phyloP scores from a whole-genome alignment of 2,329 filamentous ascomycete genomes.

The Penicillium sp. region DNA sequence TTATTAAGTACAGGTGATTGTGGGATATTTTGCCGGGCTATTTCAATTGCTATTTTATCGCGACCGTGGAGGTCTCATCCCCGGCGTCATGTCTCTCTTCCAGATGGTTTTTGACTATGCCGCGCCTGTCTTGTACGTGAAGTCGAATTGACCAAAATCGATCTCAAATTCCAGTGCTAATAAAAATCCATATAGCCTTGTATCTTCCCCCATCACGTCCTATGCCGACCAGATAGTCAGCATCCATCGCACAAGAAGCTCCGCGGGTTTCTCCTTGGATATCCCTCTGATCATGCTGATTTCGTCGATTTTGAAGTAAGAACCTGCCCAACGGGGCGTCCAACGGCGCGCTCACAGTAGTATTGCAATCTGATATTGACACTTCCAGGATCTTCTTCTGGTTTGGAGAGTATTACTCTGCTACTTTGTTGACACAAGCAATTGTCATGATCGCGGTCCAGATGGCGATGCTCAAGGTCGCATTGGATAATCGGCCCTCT shows the following conservation, averaged over 20 bases:
- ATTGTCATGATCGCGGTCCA: conserved; percentile 59
- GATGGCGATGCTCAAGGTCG: conserved; percentile 57
- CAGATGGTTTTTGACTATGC: conserved; percentile 45
- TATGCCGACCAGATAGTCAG: conserved; percentile 65
- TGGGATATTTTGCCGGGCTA: background rate
- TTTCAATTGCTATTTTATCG: background rate
- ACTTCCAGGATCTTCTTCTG: conserved; percentile 58
- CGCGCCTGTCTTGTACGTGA: conserved; percentile 49
- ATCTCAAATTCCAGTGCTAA: conserved; percentile 5
- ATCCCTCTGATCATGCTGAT: conserved; percentile 65
- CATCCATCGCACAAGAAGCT: conserved; percentile 58
- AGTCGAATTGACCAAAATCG: background rate
- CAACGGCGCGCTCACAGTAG: conserved; percentile 4
- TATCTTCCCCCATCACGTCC: conserved; percentile 61
- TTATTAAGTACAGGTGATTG: background rate
- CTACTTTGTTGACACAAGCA: conserved; percentile 57
- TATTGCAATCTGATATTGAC: conserved; percentile 7
- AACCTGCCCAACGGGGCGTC: conserved; percentile 2
- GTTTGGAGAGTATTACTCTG: conserved; percentile 60
- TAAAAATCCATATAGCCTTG: conserved; percentile 44
- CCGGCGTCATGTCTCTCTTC: conserved; percentile 38
- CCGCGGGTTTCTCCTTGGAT: conserved; percentile 62
- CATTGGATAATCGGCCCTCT: conserved; percentile 54
- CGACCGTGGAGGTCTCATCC: conserved; percentile 7
- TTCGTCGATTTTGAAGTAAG: conserved; percentile 60